These are phyloP conservation scores for Suillus subaureus DNA, from an alignment of 768 basidiomycete species.

Conservation along the genomic window DNA sequence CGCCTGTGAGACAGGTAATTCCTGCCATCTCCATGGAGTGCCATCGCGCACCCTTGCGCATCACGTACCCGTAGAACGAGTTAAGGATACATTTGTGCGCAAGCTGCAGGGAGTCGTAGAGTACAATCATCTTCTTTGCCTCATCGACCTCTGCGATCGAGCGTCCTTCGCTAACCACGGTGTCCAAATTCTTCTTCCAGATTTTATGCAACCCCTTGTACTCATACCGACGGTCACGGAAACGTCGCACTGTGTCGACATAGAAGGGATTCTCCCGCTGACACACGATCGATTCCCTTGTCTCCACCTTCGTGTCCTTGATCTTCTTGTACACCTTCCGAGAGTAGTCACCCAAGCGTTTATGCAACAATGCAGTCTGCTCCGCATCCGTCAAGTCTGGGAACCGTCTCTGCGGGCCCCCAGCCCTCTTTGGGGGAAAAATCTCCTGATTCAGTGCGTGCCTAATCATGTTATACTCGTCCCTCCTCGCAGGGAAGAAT, in stretches of 20 bases:
- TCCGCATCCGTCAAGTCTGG: conserved; percentile 80
- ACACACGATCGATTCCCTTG: conserved; percentile 92
- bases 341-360: conserved; percentile 97
- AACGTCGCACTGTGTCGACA: conserved; percentile 95
- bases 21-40: conserved; percentile 99
- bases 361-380: conserved; percentile 91
- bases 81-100: conserved; percentile 99
- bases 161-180: conserved; percentile 62
- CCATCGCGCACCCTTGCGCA: conserved; percentile 99
- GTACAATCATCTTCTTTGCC: conserved; percentile 97
- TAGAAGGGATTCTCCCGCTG: conserved; percentile 99
- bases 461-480: conserved; percentile 99
- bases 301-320: conserved; percentile 95
- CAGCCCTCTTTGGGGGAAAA: conserved; percentile 82
- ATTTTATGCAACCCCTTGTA: conserved; percentile 99
- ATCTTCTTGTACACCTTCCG: conserved; percentile 98
- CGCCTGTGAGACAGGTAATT: conserved; percentile 96
- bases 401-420: conserved; percentile 77
- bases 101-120: conserved; percentile 97
- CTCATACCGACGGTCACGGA: conserved; percentile 97
- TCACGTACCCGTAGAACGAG: conserved; percentile 99
- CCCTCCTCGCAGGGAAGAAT: conserved; percentile 95
- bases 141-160: conserved; percentile 89
- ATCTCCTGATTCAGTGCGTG: conserved; percentile 94
- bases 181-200: conserved; percentile 98